A percentile compares a stretch with the other conserved stretches of the same genome.
phyloP scores from a whole-genome alignment of 2,329 filamentous ascomycete genomes.

The Monosporascus sp. region DNA sequence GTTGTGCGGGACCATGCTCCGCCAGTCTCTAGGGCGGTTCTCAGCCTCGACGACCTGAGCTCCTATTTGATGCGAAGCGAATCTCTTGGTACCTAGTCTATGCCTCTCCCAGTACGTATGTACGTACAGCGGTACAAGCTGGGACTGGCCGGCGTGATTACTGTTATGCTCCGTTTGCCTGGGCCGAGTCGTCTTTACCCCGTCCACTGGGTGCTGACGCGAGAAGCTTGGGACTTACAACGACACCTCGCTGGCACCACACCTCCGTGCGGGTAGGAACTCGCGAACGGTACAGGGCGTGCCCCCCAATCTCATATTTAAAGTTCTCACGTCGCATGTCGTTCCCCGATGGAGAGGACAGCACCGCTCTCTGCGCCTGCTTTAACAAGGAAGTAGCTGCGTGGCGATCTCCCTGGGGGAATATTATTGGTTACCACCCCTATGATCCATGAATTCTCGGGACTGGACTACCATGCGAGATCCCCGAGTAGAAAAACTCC shows the following conservation, averaged over 20 bases:
- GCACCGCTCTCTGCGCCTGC: not conserved
- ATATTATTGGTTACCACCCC: not conserved
- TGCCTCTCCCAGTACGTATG: not conserved
- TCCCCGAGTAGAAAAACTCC: not conserved
- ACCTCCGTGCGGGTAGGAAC: not conserved
- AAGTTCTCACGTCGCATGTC: not conserved
- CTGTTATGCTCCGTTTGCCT: not conserved
- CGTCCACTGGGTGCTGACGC: conserved; percentile 15
- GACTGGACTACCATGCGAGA: not conserved
- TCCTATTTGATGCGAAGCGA: not conserved
- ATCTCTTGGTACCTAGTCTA: not conserved
- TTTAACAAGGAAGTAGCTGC: not conserved
- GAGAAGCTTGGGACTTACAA: conserved; percentile 14
- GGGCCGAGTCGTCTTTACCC: not conserved
- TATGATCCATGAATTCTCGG: not conserved
- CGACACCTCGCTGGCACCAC: not conserved
- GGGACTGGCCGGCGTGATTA: not conserved
- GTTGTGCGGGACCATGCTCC: not conserved
- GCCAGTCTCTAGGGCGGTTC: not conserved
- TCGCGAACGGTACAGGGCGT: not conserved
- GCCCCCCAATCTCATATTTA: not conserved
- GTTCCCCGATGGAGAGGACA: not conserved
- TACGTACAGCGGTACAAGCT: not conserved
- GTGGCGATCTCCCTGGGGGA: not conserved
- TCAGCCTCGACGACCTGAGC: not conserved